phyloP scores from a whole-genome alignment of 2,329 filamentous ascomycete species.

The Claviceps spartinae region DNA sequence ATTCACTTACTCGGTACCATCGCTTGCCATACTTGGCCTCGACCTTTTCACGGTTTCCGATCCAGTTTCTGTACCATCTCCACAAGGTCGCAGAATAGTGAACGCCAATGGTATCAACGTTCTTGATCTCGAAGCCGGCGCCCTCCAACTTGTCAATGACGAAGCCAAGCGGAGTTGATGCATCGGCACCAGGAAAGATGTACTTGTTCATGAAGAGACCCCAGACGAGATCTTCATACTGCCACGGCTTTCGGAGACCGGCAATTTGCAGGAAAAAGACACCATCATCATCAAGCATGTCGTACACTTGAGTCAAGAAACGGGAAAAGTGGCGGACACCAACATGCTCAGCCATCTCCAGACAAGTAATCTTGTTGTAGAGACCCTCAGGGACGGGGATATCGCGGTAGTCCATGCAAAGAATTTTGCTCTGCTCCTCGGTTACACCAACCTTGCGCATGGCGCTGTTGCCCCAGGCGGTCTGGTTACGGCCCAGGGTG shows the following conservation, averaged over 20 bases:
- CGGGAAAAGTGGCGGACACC: conserved; percentile 74
- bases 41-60: conserved; percentile 84
- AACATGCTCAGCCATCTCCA: conserved; percentile 98
- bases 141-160: conserved; percentile 75
- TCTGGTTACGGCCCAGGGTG: conserved; percentile 91
- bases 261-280: conserved; percentile 93
- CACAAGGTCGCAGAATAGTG: conserved; percentile 95
- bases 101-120: conserved; percentile 82
- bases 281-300: conserved; percentile 95
- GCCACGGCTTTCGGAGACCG: conserved; percentile 87
- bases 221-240: conserved; percentile 97
- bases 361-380: conserved; percentile 92
- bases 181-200: conserved; percentile 92
- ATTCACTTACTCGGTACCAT: conserved; percentile 76
- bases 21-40: conserved; percentile 86
- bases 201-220: conserved; percentile 99
- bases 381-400: conserved; percentile 56
- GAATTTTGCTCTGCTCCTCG: conserved; percentile 78
- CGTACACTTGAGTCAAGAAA: conserved; percentile 77
- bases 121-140: conserved; percentile 62
- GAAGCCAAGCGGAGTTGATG: conserved; percentile 81
- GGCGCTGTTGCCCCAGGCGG: conserved; percentile 87
- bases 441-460: conserved; percentile 69
- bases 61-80: conserved; percentile 98
- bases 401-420: conserved; percentile 96